phyloP scores from a whole-genome alignment of 192 early-diverging fungal species.

The Umbelopsis sp. region DNA sequence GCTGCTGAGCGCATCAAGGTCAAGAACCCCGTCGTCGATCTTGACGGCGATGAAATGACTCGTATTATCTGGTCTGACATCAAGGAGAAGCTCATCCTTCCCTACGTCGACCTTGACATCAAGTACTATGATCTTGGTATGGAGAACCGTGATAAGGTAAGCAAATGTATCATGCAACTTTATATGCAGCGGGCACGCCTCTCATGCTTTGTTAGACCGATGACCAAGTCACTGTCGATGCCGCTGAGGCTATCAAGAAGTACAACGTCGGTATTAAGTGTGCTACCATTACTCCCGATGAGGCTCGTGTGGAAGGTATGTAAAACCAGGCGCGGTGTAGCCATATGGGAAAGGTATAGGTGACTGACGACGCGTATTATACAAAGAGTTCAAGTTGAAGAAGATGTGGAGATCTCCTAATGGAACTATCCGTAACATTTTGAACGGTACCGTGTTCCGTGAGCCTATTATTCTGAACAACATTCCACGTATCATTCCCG shows the following conservation, averaged over 20 bases:
- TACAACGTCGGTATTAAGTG: slow-evolving; percentile 99
- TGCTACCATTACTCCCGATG: slow-evolving; percentile 99
- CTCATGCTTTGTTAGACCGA: slow-evolving; percentile 43
- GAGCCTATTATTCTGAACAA: slow-evolving; percentile 95
- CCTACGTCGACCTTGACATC: slow-evolving; percentile 88
- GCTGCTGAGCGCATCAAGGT: slow-evolving; percentile 71
- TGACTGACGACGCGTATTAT: no score
- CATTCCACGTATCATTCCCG: slow-evolving; percentile 91
- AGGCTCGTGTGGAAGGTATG: slow-evolving; percentile 81
- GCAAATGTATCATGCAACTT: slow-evolving; percentile 42
- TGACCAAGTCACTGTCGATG: slow-evolving; percentile 86
- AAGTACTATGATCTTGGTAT: slow-evolving; percentile 98
- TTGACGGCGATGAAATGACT: slow-evolving; percentile 99
- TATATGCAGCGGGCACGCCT: neutral
- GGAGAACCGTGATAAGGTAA: slow-evolving; percentile 85
- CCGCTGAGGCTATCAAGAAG: slow-evolving; percentile 93
- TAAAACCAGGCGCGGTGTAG: neutral
- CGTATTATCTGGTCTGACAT: slow-evolving; percentile 94
- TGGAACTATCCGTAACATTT: slow-evolving; percentile 94
- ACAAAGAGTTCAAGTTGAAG: slow-evolving; percentile 85
- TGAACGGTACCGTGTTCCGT: slow-evolving; percentile 97
- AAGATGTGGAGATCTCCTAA: slow-evolving; percentile 98
- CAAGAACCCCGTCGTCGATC: slow-evolving; percentile 90
- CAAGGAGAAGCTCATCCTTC: slow-evolving; percentile 91
- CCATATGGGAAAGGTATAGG: neutral